These are phyloP conservation scores for Clathrospora elynae DNA, from an alignment of 2,329 filamentous ascomycete genomes.

Conservation along the genomic window DNA sequence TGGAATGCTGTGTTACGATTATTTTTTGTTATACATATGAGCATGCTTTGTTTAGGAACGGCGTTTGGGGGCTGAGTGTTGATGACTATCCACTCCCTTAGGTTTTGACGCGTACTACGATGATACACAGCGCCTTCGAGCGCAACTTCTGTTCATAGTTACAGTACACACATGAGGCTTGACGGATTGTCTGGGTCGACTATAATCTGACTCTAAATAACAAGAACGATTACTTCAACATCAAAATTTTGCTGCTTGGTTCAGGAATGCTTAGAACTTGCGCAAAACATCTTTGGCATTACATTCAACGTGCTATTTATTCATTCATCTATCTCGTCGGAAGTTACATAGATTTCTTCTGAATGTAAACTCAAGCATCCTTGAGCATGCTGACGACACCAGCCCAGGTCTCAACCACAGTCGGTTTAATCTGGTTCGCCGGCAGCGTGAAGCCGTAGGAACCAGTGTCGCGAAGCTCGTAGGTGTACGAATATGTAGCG, in stretches of 20 bases:
- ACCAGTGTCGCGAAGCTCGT: conserved; percentile 57
- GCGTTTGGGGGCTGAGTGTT: conserved; percentile 3
- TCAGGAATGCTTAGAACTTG: too few relatives aligned
- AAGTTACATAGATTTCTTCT: too few relatives aligned
- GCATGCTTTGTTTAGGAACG: conserved; percentile 1
- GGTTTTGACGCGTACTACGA: background rate
- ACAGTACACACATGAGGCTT: too few relatives aligned
- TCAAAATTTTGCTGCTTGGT: too few relatives aligned
- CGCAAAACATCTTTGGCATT: too few relatives aligned
- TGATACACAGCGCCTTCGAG: conserved; percentile 9
- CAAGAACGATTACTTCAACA: too few relatives aligned
- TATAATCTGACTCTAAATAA: too few relatives aligned
- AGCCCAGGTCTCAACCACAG: conserved; percentile 55
- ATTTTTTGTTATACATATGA: conserved; percentile 24
- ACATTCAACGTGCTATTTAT: too few relatives aligned
- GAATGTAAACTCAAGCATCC: conserved; percentile 30
- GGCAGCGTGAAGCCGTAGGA: conserved; percentile 56
- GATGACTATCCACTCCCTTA: conserved; percentile 12
- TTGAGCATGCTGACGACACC: conserved; percentile 42
- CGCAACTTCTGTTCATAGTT: too few relatives aligned
- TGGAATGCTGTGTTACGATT: conserved; percentile 9
- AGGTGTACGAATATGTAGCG: conserved; percentile 54
- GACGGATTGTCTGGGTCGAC: too few relatives aligned
- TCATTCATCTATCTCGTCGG: too few relatives aligned
- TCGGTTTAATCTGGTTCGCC: conserved; percentile 55